These are phyloP conservation scores for Chytridiales sp. DNA, from an alignment of 371 early-diverging fungal species.

Conservation along the genomic window DNA sequence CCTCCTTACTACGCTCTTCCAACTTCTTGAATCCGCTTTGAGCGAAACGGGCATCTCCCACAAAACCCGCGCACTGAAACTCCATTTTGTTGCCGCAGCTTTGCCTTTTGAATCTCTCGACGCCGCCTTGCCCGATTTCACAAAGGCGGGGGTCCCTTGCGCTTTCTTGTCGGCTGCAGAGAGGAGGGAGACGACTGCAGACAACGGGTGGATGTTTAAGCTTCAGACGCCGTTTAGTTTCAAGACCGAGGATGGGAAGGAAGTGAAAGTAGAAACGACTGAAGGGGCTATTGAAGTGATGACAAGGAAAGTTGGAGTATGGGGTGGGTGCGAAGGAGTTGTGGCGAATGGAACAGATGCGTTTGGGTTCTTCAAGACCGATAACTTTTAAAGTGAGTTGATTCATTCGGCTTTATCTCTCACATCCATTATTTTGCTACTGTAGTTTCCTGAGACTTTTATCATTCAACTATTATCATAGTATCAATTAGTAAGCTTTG, in stretches of 20 bases:
- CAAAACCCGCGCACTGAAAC: neutral
- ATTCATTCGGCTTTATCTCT: no score
- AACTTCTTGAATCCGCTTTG: neutral
- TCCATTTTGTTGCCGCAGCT: conserved; percentile 10
- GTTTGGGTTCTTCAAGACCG: conserved; percentile 27
- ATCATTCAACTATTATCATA: no score
- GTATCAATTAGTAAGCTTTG: no score
- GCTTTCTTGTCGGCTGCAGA: neutral
- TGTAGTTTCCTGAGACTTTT: no score
- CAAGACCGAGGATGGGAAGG: neutral
- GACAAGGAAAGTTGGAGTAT: conserved; percentile 1
- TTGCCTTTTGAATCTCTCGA: conserved; percentile 18
- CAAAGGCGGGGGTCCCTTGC: neutral
- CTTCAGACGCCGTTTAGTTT: conserved; percentile 19
- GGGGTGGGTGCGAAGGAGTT: conserved; percentile 22
- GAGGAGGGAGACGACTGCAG: neutral
- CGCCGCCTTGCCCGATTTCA: neutral
- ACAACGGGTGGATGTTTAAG: conserved; percentile 29
- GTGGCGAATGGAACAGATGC: conserved; percentile 7
- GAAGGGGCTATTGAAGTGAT: conserved; percentile 12
- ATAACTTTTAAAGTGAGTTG: conserved; percentile 28
- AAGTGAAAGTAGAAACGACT: neutral
- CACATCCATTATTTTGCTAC: no score
- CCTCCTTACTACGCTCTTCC: no score
- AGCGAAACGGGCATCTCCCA: neutral